These are phyloP conservation scores for Penicillium glabrum DNA, from an alignment of 2,329 filamentous ascomycete genomes.

Conservation along the genomic window DNA sequence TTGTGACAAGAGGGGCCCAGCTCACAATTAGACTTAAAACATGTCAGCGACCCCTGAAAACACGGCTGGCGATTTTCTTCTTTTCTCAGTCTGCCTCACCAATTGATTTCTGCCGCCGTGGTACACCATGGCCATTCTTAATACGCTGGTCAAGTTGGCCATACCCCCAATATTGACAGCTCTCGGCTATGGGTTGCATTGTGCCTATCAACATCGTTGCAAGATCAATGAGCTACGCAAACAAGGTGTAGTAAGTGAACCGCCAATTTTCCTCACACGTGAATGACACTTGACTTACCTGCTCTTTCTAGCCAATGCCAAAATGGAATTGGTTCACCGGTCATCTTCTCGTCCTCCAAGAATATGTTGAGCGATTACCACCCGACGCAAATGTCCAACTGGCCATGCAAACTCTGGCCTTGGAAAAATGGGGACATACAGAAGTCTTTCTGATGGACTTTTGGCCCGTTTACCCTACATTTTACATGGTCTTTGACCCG, in stretches of 20 bases:
- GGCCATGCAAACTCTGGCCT: neutral
- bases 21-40: no score
- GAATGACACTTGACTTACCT: neutral
- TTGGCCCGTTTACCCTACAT: neutral
- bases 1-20: no score
- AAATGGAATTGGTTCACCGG: conserved; percentile 2
- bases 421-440: neutral
- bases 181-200: neutral
- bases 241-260: neutral
- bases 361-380: neutral
- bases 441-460: neutral
- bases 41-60: no score
- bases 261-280: neutral
- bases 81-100: no score
- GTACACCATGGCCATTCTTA: no score
- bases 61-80: no score
- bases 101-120: no score
- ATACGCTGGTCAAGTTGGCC: no score
- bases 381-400: neutral
- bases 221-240: conserved; percentile 1
- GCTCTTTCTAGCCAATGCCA: neutral
- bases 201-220: neutral
- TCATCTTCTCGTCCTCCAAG: neutral
- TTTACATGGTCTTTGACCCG: neutral
- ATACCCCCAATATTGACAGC: no score